phyloP scores from a whole-genome alignment of 2,329 filamentous ascomycete genomes.

The Penicillium expansum region DNA sequence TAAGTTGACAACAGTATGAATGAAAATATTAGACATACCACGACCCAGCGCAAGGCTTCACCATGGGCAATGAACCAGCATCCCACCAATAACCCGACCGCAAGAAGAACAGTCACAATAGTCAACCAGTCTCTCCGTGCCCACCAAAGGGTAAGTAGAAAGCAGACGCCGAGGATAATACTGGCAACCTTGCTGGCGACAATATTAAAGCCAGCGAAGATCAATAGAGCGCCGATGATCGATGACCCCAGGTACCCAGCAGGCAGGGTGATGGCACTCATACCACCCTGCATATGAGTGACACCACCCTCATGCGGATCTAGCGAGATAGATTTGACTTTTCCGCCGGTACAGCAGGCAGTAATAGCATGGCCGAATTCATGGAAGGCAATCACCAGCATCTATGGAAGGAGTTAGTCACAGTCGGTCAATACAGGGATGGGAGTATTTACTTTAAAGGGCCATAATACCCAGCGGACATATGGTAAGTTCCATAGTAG shows the following conservation, averaged over 20 bases:
- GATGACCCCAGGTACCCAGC: conserved; percentile 76
- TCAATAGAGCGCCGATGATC: conserved; percentile 72
- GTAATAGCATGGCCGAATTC: conserved; percentile 74
- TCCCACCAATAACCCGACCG: conserved; percentile 67
- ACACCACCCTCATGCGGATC: conserved; percentile 75
- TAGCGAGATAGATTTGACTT: conserved; percentile 70
- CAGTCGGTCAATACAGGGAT: neutral
- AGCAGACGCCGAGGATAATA: conserved; percentile 69
- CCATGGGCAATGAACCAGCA: conserved; percentile 80
- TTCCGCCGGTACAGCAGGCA: conserved; percentile 68
- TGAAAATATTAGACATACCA: conserved; percentile 46
- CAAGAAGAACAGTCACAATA: conserved; percentile 65
- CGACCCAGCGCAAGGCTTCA: conserved; percentile 69
- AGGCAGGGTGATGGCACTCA: conserved; percentile 67
- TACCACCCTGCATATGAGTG: conserved; percentile 73
- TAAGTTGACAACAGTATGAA: neutral
- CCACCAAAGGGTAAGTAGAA: conserved; percentile 80
- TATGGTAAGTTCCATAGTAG: conserved; percentile 78
- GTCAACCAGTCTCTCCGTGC: conserved; percentile 75
- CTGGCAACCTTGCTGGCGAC: conserved; percentile 77
- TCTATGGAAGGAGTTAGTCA: conserved; percentile 45
- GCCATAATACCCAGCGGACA: conserved; percentile 71
- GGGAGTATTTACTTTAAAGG: conserved; percentile 64
- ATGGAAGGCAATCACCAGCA: conserved; percentile 81
- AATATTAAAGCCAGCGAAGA: conserved; percentile 78